Evolutionary conservation across 2,329 filamentous ascomycete species (phyloP).

Genomic region (Curvularia sp.): DNA sequence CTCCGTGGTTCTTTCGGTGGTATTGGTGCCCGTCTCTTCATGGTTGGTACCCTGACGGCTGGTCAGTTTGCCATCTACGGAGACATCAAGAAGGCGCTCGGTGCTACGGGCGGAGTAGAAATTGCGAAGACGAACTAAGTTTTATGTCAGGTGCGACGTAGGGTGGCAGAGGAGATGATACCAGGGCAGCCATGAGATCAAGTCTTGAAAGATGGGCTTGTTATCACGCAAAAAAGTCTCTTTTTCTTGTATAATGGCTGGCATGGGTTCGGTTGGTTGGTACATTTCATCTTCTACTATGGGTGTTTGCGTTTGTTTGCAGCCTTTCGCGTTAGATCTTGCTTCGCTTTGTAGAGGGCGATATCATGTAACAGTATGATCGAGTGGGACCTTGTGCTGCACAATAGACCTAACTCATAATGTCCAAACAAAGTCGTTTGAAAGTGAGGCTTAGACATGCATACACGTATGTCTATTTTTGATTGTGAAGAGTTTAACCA

Average conservation of each 20-base stretch:
- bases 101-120: constrained; percentile 70
- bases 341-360: constrained; percentile 27
- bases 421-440: constrained; percentile 4
- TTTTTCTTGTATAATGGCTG: constrained; percentile 41
- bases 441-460: too few species aligned
- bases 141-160: constrained; percentile 7
- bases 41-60: constrained; percentile 66
- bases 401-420: constrained; percentile 41
- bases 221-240: constrained; percentile 39
- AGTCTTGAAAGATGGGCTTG: constrained; percentile 14
- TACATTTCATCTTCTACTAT: constrained; percentile 27
- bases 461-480: too few species aligned
- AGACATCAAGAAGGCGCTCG: constrained; percentile 54
- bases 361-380: constrained; percentile 43
- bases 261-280: constrained; percentile 27
- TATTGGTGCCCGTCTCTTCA: constrained; percentile 80
- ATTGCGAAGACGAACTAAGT: constrained; percentile 38
- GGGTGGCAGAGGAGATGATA: constrained; percentile 31
- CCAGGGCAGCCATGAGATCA: constrained; percentile 38
- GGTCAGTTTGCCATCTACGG: constrained; percentile 88
- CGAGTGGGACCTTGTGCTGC: constrained; percentile 36
- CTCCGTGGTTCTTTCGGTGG: constrained; percentile 78
- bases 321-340: constrained; percentile 37
- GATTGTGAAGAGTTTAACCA: too few species aligned
- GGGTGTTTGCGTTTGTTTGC: constrained; percentile 40